Base-by-base conservation (phyloP, 352 stramenopile genomes). In the Phytophthora pluvialis region DNA sequence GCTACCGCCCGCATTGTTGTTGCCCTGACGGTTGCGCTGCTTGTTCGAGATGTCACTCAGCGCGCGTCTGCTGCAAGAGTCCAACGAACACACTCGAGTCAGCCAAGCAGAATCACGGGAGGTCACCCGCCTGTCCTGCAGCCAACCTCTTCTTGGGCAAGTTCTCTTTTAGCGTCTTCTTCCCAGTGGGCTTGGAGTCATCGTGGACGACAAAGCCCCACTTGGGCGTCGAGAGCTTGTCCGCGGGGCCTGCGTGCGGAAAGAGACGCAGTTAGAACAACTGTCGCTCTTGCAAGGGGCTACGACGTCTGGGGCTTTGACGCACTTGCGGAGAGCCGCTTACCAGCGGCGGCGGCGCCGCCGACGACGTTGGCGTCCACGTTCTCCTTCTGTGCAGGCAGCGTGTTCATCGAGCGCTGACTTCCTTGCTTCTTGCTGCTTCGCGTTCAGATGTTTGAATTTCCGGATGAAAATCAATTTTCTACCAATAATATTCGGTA, bases 31-130 rank as follows among this genome's bases (percentile, higher is more conserved):
- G 40, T 76, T 83, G 25, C 71, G 73, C 42, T 89, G 80, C 45
- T 86, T 81, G 71, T 94, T 94, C 21, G 85, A 94, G 39, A 94
- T 94, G 55, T 94, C 85, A 7, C 80, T 72, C 4, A 94, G 71
- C 28, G 67, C 83, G 46, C 85, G 85, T 72, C 85, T 92, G 29
- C 60, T 72, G 48, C 32, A 52, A 48, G 10, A 46, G 31, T 12
- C 18, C 39, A 46, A 32, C 8, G 15, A 32, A 28, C 9, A 36
- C 12, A 26, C 18, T 33, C 6, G 10, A 54, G 36, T 11, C 31
- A 28, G 8, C 13, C 11, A 33, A 38, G 12, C 15, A 42, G 21
- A 21, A 21, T 21, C 2, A 21, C 21, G 21, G 21, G 21, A 21
- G 21, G 21, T 21, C 2, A 21, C 21, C 21, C 21, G 21, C 21